Evolutionary conservation across 1,284 basidiomycete genomes (phyloP).

Genomic region (Ceratobasidium sp.): DNA sequence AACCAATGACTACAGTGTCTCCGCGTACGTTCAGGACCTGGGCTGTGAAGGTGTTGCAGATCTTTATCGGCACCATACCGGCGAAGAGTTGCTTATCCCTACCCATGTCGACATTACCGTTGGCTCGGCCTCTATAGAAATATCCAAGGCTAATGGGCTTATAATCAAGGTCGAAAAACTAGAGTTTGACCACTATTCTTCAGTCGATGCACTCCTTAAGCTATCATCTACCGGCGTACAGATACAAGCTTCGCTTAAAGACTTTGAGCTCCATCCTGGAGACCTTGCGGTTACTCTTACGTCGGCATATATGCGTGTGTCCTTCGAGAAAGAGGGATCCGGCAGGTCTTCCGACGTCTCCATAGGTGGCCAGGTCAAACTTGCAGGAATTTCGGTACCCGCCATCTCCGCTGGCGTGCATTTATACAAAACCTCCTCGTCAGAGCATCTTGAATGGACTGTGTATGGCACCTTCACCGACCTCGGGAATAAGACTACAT

Average conservation of each 20-base stretch:
- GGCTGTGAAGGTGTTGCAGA: not conserved
- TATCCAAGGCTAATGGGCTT: not conserved
- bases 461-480: slow-evolving; percentile 8
- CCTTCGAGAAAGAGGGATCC: not conserved
- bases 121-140: not conserved
- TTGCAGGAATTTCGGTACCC: not conserved
- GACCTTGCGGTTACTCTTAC: not conserved
- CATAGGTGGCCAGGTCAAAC: not conserved
- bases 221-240: not conserved
- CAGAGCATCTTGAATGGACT: not conserved
- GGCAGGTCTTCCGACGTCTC: not conserved
- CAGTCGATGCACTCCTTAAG: not conserved
- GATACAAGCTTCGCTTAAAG: not conserved
- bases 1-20: not conserved
- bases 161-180: not conserved
- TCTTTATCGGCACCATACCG: not conserved
- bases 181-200: not conserved
- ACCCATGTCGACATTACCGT: not conserved
- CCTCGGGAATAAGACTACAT: not conserved
- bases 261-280: not conserved
- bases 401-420: not conserved
- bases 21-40: not conserved
- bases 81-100: not conserved
- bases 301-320: not conserved
- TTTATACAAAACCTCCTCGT: not conserved